Percentiles rank a stretch among this genome's conserved stretches.
Evolutionary conservation across 2,329 filamentous ascomycete genomes (phyloP).

Genomic region (Cladosporium austrohemisphaericum): DNA sequence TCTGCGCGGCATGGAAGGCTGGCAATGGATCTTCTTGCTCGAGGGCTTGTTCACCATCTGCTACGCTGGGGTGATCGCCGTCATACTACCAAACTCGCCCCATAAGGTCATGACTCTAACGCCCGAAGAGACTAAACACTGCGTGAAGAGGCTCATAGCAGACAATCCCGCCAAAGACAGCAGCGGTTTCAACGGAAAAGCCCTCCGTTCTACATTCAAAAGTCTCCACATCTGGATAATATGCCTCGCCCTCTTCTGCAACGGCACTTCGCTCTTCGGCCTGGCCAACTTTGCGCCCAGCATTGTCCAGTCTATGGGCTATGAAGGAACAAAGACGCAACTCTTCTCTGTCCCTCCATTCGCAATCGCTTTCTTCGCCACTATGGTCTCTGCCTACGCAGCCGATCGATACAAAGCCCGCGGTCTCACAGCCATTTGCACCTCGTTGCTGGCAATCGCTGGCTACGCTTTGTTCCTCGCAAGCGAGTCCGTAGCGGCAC

Average conservation of each 20-base stretch:
- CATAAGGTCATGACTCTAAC: slow-evolving; percentile 50
- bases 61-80: slow-evolving; percentile 41
- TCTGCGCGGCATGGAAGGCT: slow-evolving; percentile 45
- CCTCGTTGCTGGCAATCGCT: slow-evolving; percentile 65
- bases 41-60: slow-evolving; percentile 33
- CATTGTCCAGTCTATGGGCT: slow-evolving; percentile 39
- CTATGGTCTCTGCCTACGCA: slow-evolving; percentile 65
- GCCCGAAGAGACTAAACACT: slow-evolving; percentile 45
- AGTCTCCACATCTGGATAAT: slow-evolving; percentile 5
- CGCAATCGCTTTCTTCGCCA: slow-evolving; percentile 64
- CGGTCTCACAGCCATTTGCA: slow-evolving; percentile 73
- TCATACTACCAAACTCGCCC: slow-evolving; percentile 58
- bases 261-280: slow-evolving; percentile 2
- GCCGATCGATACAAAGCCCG: slow-evolving; percentile 71
- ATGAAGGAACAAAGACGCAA: slow-evolving; percentile 61
- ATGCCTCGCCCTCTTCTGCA: slow-evolving; percentile 5
- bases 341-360: slow-evolving; percentile 74
- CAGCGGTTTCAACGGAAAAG: slow-evolving; percentile 31
- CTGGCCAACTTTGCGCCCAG: slow-evolving; percentile 21
- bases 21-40: slow-evolving; percentile 29
- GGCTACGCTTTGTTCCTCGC: slow-evolving; percentile 78
- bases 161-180: slow-evolving; percentile 28
- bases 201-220: slow-evolving; percentile 34
- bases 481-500: slow-evolving; percentile 58
- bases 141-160: slow-evolving; percentile 2